These are phyloP conservation scores for Triadica sebifera DNA, from an alignment of 345 rosid species.

Conservation along the genomic window DNA sequence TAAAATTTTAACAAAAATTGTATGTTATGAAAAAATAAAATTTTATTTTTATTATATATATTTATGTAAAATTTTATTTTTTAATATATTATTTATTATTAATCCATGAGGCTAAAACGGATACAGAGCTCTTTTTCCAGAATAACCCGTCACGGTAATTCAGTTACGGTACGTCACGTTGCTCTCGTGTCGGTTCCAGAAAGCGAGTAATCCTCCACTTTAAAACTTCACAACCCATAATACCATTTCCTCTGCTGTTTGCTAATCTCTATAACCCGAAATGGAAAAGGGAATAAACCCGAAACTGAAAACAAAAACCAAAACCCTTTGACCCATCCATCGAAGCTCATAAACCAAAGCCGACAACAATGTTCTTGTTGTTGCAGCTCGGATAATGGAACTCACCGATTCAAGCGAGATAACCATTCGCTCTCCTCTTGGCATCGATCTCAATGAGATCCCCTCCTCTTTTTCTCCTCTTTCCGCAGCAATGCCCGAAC, in stretches of 20 bases:
- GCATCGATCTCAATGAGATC: constrained; percentile 97
- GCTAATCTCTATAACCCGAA: not conserved
- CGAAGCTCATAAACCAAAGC: not conserved
- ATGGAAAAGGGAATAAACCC: not conserved
- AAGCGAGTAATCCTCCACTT: not conserved
- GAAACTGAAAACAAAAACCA: not conserved
- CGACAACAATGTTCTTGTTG: constrained; percentile 9
- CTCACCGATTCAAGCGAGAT: constrained; percentile 20
- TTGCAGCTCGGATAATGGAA: constrained; percentile 24
- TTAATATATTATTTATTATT: too few species aligned
- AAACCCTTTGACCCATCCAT: not conserved
- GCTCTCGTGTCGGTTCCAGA: not conserved
- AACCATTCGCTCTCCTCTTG: constrained; percentile 58
- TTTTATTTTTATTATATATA: too few species aligned
- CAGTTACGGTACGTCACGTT: not conserved
- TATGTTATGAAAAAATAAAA: too few species aligned
- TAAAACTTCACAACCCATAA: not conserved
- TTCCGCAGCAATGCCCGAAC: not conserved
- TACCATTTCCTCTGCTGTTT: not conserved
- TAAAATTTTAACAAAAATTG: too few species aligned
- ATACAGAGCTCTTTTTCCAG: too few species aligned
- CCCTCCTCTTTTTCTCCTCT: constrained; percentile 47
- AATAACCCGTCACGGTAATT: too few species aligned
- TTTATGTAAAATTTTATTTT: too few species aligned
- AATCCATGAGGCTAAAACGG: too few species aligned